A percentile compares a stretch with the other conserved stretches of the same genome.
Evolutionary conservation across 1,284 basidiomycete species (phyloP).

Genomic region (Apiotrichum sp.): DNA sequence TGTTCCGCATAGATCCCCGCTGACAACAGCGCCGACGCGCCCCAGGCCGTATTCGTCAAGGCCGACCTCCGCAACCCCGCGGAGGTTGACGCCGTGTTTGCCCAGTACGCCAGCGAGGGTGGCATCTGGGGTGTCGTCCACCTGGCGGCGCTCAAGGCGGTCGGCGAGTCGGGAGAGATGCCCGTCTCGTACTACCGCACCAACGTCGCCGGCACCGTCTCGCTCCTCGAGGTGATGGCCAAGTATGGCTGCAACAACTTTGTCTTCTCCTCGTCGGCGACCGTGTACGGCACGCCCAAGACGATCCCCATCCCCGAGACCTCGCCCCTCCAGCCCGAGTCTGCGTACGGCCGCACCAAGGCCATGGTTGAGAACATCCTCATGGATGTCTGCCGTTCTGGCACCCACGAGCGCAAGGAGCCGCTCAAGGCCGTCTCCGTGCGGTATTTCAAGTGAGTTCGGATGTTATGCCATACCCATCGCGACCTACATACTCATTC

Average conservation of each 20-base stretch:
- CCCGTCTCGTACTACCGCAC: slow-evolving; percentile 89
- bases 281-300: slow-evolving; percentile 95
- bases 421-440: slow-evolving; percentile 39
- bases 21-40: slow-evolving; percentile 21
- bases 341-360: slow-evolving; percentile 93
- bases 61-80: slow-evolving; percentile 67
- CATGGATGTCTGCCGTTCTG: slow-evolving; percentile 77
- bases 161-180: slow-evolving; percentile 93
- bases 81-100: slow-evolving; percentile 69
- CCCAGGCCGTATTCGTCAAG: slow-evolving; percentile 45
- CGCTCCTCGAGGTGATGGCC: slow-evolving; percentile 69
- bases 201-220: slow-evolving; percentile 80
- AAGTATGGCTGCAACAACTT: slow-evolving; percentile 51
- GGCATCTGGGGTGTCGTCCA: slow-evolving; percentile 98
- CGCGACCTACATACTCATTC: not conserved
- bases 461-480: not conserved
- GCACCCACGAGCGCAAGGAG: slow-evolving; percentile 33
- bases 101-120: slow-evolving; percentile 69
- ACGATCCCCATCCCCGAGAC: slow-evolving; percentile 91
- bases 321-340: slow-evolving; percentile 80
- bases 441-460: slow-evolving; percentile 89
- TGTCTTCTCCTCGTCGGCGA: slow-evolving; percentile 97
- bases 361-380: slow-evolving; percentile 89
- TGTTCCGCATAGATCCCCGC: not conserved
- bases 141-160: slow-evolving; percentile 95